These are phyloP conservation scores for Salix arbutifolia DNA, from an alignment of 345 rosid genomes.

Conservation along the genomic window DNA sequence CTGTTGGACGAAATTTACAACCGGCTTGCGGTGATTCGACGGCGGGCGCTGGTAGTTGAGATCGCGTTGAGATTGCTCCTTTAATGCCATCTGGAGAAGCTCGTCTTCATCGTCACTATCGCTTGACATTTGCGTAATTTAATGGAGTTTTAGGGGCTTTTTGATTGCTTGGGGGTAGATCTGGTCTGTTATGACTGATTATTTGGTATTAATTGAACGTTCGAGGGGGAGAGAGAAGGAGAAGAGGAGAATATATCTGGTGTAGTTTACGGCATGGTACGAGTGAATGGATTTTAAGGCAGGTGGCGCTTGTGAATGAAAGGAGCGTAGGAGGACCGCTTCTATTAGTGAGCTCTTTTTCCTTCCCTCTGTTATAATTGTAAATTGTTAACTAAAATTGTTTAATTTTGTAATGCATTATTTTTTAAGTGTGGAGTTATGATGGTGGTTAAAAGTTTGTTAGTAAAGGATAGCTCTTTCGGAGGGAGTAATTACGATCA, in stretches of 20 bases:
- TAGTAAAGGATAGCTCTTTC: background rate
- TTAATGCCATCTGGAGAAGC: slow-evolving; percentile 93
- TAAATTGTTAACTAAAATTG: background rate
- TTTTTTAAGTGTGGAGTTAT: background rate
- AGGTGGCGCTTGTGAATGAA: background rate
- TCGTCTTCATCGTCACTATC: slow-evolving; percentile 94
- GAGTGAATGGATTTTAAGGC: background rate
- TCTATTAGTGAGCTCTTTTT: background rate
- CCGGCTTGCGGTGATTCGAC: slow-evolving; percentile 42
- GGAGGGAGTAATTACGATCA: background rate
- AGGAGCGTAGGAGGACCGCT: background rate
- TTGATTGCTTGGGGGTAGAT: background rate
- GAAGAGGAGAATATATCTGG: background rate
- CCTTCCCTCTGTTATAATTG: background rate
- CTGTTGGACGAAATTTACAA: slow-evolving; percentile 73
- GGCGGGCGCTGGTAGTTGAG: slow-evolving; percentile 59
- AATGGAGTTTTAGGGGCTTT: background rate
- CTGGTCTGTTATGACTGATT: background rate
- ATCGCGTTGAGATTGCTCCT: slow-evolving; percentile 80
- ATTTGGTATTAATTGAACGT: background rate
- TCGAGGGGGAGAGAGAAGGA: background rate
- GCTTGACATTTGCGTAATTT: slow-evolving; percentile 55
- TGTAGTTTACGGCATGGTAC: background rate
- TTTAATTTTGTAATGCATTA: background rate
- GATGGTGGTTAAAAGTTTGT: background rate